A percentile compares a stretch with the other conserved stretches of the same genome.
Evolutionary conservation across 2,329 filamentous ascomycete genomes (phyloP).

Genomic region (Pseudocercospora macadamiae): DNA sequence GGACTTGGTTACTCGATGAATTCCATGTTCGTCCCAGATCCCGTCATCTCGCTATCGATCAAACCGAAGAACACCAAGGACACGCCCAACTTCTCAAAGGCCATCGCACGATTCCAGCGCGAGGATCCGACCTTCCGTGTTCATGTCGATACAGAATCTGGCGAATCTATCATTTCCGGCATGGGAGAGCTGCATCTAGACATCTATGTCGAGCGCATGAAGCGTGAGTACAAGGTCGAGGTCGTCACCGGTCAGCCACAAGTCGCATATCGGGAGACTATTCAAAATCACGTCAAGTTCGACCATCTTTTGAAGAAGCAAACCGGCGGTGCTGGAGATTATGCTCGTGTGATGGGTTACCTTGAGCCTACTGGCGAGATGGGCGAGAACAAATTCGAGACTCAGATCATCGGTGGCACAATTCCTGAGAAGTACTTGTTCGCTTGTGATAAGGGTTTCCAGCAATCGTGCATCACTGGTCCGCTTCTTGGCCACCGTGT

Average conservation of each 20-base stretch:
- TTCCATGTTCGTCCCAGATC: constrained; percentile 97
- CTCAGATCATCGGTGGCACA: constrained; percentile 82
- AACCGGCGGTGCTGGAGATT: constrained; percentile 93
- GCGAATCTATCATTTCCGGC: constrained; percentile 96
- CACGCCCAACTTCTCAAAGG: constrained; percentile 92
- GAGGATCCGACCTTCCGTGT: constrained; percentile 98
- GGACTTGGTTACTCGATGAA: constrained; percentile 92
- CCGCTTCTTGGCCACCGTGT: constrained; percentile 92
- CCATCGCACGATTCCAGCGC: constrained; percentile 97
- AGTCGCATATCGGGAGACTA: constrained; percentile 95
- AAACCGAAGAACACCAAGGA: constrained; percentile 93
- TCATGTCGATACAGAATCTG: constrained; percentile 85
- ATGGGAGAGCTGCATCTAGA: constrained; percentile 98
- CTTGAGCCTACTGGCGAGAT: constrained; percentile 81
- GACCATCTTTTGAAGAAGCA: constrained; percentile 96
- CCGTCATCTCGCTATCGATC: constrained; percentile 97
- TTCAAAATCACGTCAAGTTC: constrained; percentile 77
- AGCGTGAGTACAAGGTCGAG: constrained; percentile 94
- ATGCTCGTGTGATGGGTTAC: constrained; percentile 86
- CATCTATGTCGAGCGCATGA: constrained; percentile 96
- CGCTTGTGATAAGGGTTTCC: constrained; percentile 94
- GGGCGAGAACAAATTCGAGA: constrained; percentile 79
- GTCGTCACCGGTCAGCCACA: constrained; percentile 95
- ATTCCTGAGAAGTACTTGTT: constrained; percentile 96
- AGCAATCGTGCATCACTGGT: constrained; percentile 78